These are phyloP conservation scores for Inosperma sp. DNA, from an alignment of 768 basidiomycete species.

Conservation along the genomic window DNA sequence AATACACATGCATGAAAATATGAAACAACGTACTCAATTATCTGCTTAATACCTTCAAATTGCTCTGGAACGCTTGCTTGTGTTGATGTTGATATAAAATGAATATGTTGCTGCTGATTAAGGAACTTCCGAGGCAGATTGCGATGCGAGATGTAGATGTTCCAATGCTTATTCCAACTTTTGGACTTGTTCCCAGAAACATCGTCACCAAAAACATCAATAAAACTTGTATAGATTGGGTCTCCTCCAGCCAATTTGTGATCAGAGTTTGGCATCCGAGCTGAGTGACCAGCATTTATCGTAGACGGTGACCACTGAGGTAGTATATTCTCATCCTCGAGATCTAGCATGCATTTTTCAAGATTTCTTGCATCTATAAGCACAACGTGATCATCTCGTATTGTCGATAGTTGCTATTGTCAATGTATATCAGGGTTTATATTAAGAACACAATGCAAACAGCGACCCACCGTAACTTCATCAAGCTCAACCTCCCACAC, in stretches of 20 bases:
- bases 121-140: constrained; percentile 33
- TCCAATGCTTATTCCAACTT: constrained; percentile 43
- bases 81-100: constrained; percentile 37
- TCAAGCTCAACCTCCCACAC: constrained; percentile 13
- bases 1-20: too few relatives aligned
- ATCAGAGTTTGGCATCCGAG: constrained; percentile 32
- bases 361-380: constrained; percentile 10
- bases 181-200: constrained; percentile 42
- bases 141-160: constrained; percentile 34
- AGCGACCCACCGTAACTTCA: neutral
- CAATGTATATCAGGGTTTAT: neutral
- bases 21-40: constrained; percentile 33
- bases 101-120: constrained; percentile 34
- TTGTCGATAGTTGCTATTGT: constrained; percentile 6
- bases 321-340: constrained; percentile 8
- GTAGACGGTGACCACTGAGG: constrained; percentile 20
- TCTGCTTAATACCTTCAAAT: constrained; percentile 27
- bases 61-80: constrained; percentile 35
- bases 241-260: constrained; percentile 26
- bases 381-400: constrained; percentile 10
- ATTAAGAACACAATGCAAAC: neutral
- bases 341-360: constrained; percentile 10
- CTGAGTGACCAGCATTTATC: constrained; percentile 14
- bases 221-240: constrained; percentile 27
- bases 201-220: constrained; percentile 37